Evolutionary conservation across 257 asterid genomes (phyloP).

Genomic region (Ilex asprella): DNA sequence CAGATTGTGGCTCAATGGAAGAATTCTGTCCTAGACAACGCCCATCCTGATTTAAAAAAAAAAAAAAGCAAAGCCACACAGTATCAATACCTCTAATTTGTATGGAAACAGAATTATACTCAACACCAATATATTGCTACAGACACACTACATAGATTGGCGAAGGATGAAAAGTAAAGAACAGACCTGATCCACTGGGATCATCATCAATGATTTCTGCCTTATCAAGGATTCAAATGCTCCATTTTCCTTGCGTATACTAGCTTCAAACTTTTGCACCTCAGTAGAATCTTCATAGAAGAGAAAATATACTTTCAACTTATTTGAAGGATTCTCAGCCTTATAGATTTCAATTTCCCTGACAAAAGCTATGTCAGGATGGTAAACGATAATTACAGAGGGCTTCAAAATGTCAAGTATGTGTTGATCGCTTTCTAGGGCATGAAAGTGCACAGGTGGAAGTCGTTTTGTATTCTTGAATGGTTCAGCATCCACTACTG

Average conservation of each 20-base stretch:
- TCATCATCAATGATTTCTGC: constrained; percentile 91
- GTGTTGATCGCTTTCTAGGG: constrained; percentile 73
- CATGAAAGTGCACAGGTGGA: constrained; percentile 69
- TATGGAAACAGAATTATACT: background rate
- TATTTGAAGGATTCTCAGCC: constrained; percentile 76
- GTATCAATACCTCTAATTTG: too few relatives aligned
- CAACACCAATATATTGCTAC: background rate
- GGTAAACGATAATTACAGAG: constrained; percentile 76
- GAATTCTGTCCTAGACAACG: constrained; percentile 46
- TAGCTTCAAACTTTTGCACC: constrained; percentile 90
- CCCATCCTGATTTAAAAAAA: constrained; percentile 51
- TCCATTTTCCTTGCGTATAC: constrained; percentile 81
- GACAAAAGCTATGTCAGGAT: constrained; percentile 83
- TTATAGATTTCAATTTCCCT: constrained; percentile 89
- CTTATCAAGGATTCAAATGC: constrained; percentile 93
- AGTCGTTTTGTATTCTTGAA: constrained; percentile 25
- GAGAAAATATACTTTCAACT: constrained; percentile 75
- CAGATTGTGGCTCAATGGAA: constrained; percentile 55
- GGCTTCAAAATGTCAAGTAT: constrained; percentile 82
- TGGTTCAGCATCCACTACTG: constrained; percentile 26
- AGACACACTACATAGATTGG: background rate
- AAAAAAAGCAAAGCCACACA: too few relatives aligned
- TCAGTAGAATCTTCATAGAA: constrained; percentile 93
- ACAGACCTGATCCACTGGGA: constrained; percentile 78
- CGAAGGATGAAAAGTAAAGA: background rate